phyloP scores from a whole-genome alignment of 2,329 filamentous ascomycete species.

The Colletotrichum lentis region DNA sequence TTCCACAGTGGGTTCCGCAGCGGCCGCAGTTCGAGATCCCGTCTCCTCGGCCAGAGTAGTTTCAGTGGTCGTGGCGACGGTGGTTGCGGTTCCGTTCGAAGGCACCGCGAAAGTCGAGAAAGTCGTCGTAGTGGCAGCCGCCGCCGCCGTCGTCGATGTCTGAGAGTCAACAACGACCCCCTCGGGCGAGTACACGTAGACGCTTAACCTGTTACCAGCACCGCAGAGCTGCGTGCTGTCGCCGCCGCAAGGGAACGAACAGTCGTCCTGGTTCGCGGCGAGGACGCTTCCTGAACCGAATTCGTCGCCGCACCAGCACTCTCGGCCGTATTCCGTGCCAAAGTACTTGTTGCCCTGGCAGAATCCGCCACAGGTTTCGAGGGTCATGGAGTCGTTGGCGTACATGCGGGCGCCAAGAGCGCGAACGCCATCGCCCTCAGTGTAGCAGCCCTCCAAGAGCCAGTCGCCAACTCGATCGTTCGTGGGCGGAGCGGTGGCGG shows the following conservation, averaged over 20 bases:
- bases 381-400: constrained; percentile 48
- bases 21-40: not conserved
- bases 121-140: not conserved
- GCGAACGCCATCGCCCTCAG: constrained; percentile 46
- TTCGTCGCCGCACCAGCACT: constrained; percentile 52
- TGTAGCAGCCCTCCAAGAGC: constrained; percentile 50
- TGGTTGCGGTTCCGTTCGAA: constrained; percentile 6
- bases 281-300: constrained; percentile 44
- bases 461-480: constrained; percentile 44
- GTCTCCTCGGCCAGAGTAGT: not conserved
- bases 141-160: constrained; percentile 1
- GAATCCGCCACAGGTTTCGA: constrained; percentile 46
- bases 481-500: constrained; percentile 13
- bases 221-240: constrained; percentile 49
- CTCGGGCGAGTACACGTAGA: constrained; percentile 44
- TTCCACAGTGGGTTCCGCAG: not conserved
- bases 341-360: constrained; percentile 47
- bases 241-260: constrained; percentile 47
- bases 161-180: not conserved
- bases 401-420: constrained; percentile 45
- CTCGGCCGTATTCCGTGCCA: constrained; percentile 48
- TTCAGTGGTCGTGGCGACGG: not conserved
- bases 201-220: constrained; percentile 45
- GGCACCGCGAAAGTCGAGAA: constrained; percentile 2
- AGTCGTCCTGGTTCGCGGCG: constrained; percentile 46